Percentiles rank a stretch among this genome's conserved stretches.
phyloP scores from a whole-genome alignment of 495 filamentous ascomycete genomes.

The Podospora anserina region DNA sequence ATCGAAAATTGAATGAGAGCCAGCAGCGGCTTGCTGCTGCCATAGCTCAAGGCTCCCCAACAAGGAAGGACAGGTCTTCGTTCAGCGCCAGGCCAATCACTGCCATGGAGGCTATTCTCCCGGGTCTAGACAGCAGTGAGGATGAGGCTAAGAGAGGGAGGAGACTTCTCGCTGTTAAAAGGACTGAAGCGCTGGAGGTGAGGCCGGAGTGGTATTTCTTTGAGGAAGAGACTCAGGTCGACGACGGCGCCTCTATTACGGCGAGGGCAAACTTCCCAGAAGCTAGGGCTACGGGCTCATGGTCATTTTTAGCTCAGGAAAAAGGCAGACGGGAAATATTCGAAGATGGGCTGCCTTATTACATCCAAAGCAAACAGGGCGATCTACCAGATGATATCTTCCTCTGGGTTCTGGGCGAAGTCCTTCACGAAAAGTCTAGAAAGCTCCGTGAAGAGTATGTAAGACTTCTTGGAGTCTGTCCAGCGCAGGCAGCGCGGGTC shows the following conservation, averaged over 20 bases:
- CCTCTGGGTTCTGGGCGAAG: conserved; percentile 68
- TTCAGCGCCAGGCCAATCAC: conserved; percentile 11
- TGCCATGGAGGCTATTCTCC: conserved; percentile 42
- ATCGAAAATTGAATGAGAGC: conserved; percentile 55
- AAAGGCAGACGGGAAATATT: conserved; percentile 59
- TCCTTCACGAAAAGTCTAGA: conserved; percentile 57
- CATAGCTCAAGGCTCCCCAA: conserved; percentile 32
- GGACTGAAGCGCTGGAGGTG: conserved; percentile 66
- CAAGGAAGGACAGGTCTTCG: conserved; percentile 20
- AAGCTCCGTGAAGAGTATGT: conserved; percentile 65
- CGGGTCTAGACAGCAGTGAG: conserved; percentile 47
- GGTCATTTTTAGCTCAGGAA: conserved; percentile 45
- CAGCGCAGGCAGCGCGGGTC: conserved; percentile 37
- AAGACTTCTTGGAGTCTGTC: conserved; percentile 39
- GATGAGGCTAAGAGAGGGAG: conserved; percentile 55
- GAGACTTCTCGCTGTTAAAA: conserved; percentile 65
- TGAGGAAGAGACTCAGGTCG: conserved; percentile 30
- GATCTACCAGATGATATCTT: conserved; percentile 67
- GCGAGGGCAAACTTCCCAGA: conserved; percentile 36
- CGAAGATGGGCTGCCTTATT: conserved; percentile 63
- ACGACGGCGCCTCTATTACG: conserved; percentile 26
- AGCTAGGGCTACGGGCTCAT: conserved; percentile 30
- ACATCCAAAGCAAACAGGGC: conserved; percentile 50
- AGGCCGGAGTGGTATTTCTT: conserved; percentile 69
- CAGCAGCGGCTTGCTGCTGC: conserved; percentile 48